Percentiles rank a stretch among this genome's conserved stretches.
Conservation (phyloP, 768 basidiomycete species). For the Xerocomellus amylosporus region DNA sequence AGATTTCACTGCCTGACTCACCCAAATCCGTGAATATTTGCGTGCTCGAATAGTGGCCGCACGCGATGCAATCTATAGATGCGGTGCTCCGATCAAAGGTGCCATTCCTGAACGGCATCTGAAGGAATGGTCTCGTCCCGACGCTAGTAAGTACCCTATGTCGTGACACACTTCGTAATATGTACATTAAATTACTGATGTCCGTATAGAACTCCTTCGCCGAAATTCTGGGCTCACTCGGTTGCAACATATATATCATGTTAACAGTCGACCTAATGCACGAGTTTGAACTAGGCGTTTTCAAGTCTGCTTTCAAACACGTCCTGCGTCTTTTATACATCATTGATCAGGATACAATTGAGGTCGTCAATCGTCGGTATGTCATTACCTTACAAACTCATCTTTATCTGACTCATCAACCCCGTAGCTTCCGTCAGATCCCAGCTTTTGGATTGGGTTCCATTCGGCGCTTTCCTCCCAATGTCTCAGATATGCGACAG, state of each 20-base stretch:
- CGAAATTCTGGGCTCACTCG: background rate
- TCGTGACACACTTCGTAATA: constrained; percentile 2
- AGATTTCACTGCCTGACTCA: constrained; percentile 5
- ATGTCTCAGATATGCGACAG: constrained; percentile 39
- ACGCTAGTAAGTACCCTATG: constrained; percentile 4
- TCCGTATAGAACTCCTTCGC: constrained; percentile 24
- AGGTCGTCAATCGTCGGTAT: constrained; percentile 26
- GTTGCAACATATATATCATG: background rate
- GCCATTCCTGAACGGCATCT: background rate
- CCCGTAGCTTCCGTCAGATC: constrained; percentile 9
- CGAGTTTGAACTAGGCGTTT: constrained; percentile 40
- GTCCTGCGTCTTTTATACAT: constrained; percentile 33
- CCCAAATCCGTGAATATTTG: background rate
- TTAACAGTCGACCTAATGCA: constrained; percentile 37
- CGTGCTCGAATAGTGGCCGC: background rate
- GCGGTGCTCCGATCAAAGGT: constrained; percentile 7
- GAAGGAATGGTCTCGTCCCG: constrained; percentile 8
- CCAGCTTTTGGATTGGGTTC: constrained; percentile 23
- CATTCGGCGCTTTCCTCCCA: constrained; percentile 36
- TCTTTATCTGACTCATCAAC: background rate
- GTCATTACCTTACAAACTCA: background rate
- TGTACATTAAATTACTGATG: constrained; percentile 19
- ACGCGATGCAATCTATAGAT: constrained; percentile 4
- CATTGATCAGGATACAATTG: constrained; percentile 6
- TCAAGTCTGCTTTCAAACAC: constrained; percentile 37